These are phyloP conservation scores for Aspergillus ruber DNA, from an alignment of 2,329 filamentous ascomycete genomes.

Conservation along the genomic window DNA sequence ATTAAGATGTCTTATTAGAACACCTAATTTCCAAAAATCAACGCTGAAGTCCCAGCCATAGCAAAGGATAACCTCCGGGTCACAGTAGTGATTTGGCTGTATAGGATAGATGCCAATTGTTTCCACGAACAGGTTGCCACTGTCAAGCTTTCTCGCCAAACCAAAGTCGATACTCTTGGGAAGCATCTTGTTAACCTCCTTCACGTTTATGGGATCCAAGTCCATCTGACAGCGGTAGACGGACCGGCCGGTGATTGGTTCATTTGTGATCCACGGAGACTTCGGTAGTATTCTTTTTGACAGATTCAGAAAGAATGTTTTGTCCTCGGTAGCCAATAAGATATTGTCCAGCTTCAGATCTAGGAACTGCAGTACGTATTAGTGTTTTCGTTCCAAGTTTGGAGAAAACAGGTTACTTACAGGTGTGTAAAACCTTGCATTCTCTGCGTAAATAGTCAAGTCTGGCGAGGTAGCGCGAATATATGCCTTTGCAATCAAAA, in stretches of 20 bases:
- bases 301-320: slow-evolving; percentile 26
- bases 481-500: slow-evolving; percentile 29
- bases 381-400: slow-evolving; percentile 5
- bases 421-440: slow-evolving; percentile 38
- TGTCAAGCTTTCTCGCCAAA: slow-evolving; percentile 25
- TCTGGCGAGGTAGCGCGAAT: slow-evolving; percentile 30
- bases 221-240: slow-evolving; percentile 30
- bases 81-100: slow-evolving; percentile 39
- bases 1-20: too few relatives aligned
- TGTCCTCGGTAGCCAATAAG: slow-evolving; percentile 29
- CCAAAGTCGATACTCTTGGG: slow-evolving; percentile 33
- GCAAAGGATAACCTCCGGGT: slow-evolving; percentile 36
- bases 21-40: slow-evolving; percentile 39
- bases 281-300: slow-evolving; percentile 22
- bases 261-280: slow-evolving; percentile 26
- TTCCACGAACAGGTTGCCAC: slow-evolving; percentile 25
- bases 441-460: slow-evolving; percentile 40
- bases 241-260: slow-evolving; percentile 21
- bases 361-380: slow-evolving; percentile 5
- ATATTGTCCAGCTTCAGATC: slow-evolving; percentile 44
- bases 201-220: slow-evolving; percentile 22
- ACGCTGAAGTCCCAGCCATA: slow-evolving; percentile 31
- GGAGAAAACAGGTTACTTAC: slow-evolving; percentile 17
- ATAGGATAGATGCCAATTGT: slow-evolving; percentile 36
- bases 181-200: slow-evolving; percentile 13